A percentile compares a stretch with the other conserved stretches of the same genome.
These are phyloP conservation scores for Aureobasidium pullulans DNA, from an alignment of 2,329 filamentous ascomycete genomes.

Conservation along the genomic window DNA sequence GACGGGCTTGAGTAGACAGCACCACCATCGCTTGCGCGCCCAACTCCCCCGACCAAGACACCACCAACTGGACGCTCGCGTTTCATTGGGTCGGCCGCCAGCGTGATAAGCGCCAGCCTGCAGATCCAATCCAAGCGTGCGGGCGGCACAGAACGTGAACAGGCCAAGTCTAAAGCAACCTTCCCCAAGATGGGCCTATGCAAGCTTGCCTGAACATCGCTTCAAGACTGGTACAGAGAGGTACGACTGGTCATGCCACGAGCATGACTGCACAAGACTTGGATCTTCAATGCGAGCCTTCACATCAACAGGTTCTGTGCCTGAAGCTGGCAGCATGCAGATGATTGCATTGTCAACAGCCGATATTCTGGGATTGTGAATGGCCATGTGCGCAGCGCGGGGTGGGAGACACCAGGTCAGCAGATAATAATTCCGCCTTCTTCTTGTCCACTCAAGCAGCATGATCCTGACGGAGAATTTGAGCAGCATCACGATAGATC, in stretches of 20 bases:
- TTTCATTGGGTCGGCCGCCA: constrained; percentile 13
- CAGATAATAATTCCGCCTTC: neutral
- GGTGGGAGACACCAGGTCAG: constrained; percentile 2
- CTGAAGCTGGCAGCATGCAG: constrained; percentile 3
- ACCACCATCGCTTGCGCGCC: constrained; percentile 15
- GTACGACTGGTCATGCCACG: neutral
- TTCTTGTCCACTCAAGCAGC: neutral
- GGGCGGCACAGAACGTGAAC: constrained; percentile 11
- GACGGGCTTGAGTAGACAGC: constrained; percentile 7
- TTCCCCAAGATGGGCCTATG: neutral
- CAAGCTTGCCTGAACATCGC: constrained; percentile 9
- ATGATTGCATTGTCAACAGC: neutral
- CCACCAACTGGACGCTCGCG: neutral
- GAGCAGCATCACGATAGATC: neutral
- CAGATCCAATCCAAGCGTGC: constrained; percentile 13
- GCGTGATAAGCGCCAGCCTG: constrained; percentile 10
- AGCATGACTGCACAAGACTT: constrained; percentile 4
- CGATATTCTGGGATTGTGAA: neutral
- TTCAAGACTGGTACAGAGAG: neutral
- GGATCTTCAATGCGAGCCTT: neutral
- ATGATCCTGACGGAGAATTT: neutral
- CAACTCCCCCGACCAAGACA: constrained; percentile 9
- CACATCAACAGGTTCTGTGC: neutral
- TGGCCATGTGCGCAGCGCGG: constrained; percentile 2
- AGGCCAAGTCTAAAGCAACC: neutral